These are phyloP conservation scores for Mrakia gelida DNA, from an alignment of 768 basidiomycete genomes.

Conservation along the genomic window DNA sequence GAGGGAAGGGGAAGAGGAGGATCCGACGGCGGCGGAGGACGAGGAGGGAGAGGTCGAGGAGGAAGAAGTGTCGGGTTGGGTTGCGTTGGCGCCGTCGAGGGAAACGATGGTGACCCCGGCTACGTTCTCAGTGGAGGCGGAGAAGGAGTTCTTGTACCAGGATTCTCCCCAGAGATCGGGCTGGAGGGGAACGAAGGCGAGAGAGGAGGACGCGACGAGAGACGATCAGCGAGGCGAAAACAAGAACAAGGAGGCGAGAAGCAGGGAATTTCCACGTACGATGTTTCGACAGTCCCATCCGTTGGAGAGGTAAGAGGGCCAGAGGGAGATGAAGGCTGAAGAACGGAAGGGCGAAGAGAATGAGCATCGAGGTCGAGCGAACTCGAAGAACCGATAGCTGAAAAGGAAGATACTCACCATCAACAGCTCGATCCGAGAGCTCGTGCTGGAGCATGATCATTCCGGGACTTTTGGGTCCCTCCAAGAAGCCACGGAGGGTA, in stretches of 20 bases:
- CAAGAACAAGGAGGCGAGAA: not conserved
- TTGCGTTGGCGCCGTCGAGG: slow-evolving; percentile 4
- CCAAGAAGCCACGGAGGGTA: slow-evolving; percentile 41
- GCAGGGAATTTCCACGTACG: not conserved
- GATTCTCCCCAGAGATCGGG: slow-evolving; percentile 8
- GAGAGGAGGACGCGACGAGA: slow-evolving; percentile 49
- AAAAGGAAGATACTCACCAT: slow-evolving; percentile 35
- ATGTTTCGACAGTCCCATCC: slow-evolving; percentile 20
- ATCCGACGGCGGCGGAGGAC: not conserved
- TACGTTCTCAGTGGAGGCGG: slow-evolving; percentile 34
- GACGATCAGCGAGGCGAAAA: slow-evolving; percentile 33
- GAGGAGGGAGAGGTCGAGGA: slow-evolving; percentile 7
- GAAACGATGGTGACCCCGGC: slow-evolving; percentile 31
- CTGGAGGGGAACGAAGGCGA: not conserved
- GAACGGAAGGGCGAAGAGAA: slow-evolving; percentile 35
- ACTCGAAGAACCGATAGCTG: slow-evolving; percentile 53
- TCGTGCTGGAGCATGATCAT: slow-evolving; percentile 84
- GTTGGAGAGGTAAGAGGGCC: slow-evolving; percentile 24
- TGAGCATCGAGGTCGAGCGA: slow-evolving; percentile 51
- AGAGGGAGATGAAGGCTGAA: slow-evolving; percentile 19
- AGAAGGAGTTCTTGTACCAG: slow-evolving; percentile 40
- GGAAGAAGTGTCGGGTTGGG: slow-evolving; percentile 11
- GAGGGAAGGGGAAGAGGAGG: slow-evolving; percentile 31
- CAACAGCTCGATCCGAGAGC: slow-evolving; percentile 56
- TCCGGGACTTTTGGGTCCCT: slow-evolving; percentile 69